phyloP scores from a whole-genome alignment of 1,284 basidiomycete species.

The Paramarasmius palmivorus region DNA sequence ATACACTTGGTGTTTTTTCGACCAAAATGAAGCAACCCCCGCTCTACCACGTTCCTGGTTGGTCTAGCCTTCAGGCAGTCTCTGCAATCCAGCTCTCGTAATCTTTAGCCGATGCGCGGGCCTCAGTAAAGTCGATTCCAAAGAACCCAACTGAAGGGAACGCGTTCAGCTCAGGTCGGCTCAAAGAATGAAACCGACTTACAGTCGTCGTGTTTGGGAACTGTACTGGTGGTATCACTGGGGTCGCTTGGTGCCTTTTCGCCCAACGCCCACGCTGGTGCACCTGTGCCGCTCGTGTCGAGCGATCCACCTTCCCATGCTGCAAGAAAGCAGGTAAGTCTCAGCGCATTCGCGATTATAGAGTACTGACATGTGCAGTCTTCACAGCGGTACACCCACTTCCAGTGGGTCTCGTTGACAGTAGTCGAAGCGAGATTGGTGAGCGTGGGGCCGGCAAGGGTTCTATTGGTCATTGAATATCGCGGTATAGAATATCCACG shows the following conservation, averaged over 20 bases:
- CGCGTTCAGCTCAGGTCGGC: background rate
- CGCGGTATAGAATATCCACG: too few species aligned
- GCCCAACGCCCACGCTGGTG: conserved; percentile 55
- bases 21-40: too few species aligned
- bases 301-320: conserved; percentile 41
- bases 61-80: too few species aligned
- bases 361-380: conserved; percentile 44
- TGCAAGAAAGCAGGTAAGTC: conserved; percentile 14
- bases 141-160: conserved; percentile 54
- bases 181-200: background rate
- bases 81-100: conserved; percentile 49
- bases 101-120: conserved; percentile 44
- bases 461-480: conserved; percentile 20
- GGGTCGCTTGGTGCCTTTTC: conserved; percentile 26
- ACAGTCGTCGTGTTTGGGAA: conserved; percentile 47
- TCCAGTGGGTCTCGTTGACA: conserved; percentile 56
- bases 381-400: conserved; percentile 57
- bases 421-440: conserved; percentile 42
- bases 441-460: conserved; percentile 43
- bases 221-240: conserved; percentile 33
- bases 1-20: too few species aligned
- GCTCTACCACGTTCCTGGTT: too few species aligned
- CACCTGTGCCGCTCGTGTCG: conserved; percentile 38
- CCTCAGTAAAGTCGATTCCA: conserved; percentile 47
- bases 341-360: background rate